Percentiles rank a stretch among this genome's conserved stretches.
phyloP scores from a whole-genome alignment of 2,329 filamentous ascomycete genomes.

The Monosporascus cannonballus region DNA sequence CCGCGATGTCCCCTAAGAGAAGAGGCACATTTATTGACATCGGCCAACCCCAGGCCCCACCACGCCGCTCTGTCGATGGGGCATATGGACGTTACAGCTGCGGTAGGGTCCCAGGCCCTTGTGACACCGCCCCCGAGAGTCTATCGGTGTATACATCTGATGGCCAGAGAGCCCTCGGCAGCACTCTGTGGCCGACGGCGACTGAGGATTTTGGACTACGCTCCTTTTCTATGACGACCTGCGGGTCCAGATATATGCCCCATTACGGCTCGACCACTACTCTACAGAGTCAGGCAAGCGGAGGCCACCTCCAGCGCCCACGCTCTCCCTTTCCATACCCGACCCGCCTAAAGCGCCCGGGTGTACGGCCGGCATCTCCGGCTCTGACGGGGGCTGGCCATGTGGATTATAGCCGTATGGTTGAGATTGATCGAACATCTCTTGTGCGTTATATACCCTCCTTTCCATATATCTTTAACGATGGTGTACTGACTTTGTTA shows the following conservation, averaged over 20 bases:
- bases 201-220: constrained; percentile 37
- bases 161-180: constrained; percentile 38
- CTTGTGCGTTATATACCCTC: constrained; percentile 29
- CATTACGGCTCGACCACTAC: constrained; percentile 42
- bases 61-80: constrained; percentile 26
- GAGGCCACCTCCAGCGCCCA: constrained; percentile 40
- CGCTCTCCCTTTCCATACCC: constrained; percentile 55
- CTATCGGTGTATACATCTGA: constrained; percentile 49
- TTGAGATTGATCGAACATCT: constrained; percentile 42
- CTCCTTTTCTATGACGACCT: constrained; percentile 51
- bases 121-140: constrained; percentile 48
- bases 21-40: constrained; percentile 25
- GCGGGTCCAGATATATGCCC: constrained; percentile 39
- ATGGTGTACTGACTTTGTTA: constrained; percentile 1
- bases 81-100: constrained; percentile 33
- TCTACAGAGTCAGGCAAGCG: constrained; percentile 40
- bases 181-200: constrained; percentile 35
- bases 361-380: constrained; percentile 42
- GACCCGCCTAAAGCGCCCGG: constrained; percentile 49
- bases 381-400: constrained; percentile 40
- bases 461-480: neutral
- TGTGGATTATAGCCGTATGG: constrained; percentile 45
- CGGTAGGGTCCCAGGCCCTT: constrained; percentile 40
- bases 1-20: constrained; percentile 26
- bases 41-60: constrained; percentile 20